phyloP scores from a whole-genome alignment of 2,329 filamentous ascomycete species.

The Aureobasidium sp. region DNA sequence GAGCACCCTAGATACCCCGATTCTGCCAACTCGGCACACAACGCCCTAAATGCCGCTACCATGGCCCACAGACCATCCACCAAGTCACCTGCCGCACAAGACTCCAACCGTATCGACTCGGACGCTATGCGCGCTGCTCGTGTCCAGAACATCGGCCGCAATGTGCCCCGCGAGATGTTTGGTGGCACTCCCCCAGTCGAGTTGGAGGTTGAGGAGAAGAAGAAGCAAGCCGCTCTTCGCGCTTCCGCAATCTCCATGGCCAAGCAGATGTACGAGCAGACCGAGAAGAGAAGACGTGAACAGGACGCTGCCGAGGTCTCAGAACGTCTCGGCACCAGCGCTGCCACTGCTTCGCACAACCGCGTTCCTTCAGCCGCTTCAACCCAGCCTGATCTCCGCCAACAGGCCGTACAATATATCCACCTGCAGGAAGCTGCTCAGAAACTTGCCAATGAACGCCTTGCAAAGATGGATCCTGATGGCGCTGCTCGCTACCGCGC shows the following conservation, averaged over 20 bases:
- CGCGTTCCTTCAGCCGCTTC: constrained; percentile 22
- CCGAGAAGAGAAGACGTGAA: constrained; percentile 55
- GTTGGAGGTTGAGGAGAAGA: constrained; percentile 64
- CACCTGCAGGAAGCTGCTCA: constrained; percentile 81
- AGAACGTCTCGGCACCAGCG: constrained; percentile 18
- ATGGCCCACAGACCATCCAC: constrained; percentile 48
- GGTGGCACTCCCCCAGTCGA: constrained; percentile 65
- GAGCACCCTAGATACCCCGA: constrained; percentile 43
- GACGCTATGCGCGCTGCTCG: constrained; percentile 52
- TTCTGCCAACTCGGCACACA: constrained; percentile 51
- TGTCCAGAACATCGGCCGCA: constrained; percentile 54
- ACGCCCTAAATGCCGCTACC: constrained; percentile 66
- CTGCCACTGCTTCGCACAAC: constrained; percentile 22
- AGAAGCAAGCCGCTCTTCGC: constrained; percentile 61
- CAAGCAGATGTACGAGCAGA: constrained; percentile 64
- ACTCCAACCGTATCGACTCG: constrained; percentile 28
- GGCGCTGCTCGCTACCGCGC: constrained; percentile 55
- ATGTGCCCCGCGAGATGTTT: constrained; percentile 66
- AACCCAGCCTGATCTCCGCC: constrained; percentile 40
- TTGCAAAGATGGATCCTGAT: constrained; percentile 71
- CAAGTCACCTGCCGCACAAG: background rate
- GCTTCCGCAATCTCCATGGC: constrained; percentile 87
- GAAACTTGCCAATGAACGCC: constrained; percentile 71
- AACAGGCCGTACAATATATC: constrained; percentile 42
- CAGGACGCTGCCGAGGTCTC: constrained; percentile 20